Evolutionary conservation across 148 eudicot species (phyloP).

Genomic region (Rhododendron griersonianum): DNA sequence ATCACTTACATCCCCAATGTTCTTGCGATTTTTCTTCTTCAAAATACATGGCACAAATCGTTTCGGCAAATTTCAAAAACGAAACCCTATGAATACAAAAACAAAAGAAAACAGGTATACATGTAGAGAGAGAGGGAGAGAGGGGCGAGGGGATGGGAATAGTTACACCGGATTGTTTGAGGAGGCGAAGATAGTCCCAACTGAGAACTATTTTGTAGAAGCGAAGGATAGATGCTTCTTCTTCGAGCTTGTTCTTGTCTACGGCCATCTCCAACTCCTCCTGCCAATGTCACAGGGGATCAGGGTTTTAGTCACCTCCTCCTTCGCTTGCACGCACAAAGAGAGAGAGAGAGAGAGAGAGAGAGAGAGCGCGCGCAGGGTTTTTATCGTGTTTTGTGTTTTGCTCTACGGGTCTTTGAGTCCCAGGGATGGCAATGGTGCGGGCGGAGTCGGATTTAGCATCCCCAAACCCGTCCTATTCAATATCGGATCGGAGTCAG

Average conservation of each 20-base stretch:
- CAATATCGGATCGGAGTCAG: too few relatives aligned
- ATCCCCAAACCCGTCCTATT: too few relatives aligned
- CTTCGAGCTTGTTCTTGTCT: not conserved
- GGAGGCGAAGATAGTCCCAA: slow-evolving; percentile 76
- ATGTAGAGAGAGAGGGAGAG: not conserved
- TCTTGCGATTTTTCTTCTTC: slow-evolving; percentile 34
- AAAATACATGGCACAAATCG: not conserved
- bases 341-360: not conserved
- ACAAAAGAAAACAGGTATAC: not conserved
- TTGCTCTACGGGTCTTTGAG: too few relatives aligned
- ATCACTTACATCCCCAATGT: slow-evolving; percentile 19
- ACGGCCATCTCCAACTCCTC: not conserved
- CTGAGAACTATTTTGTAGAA: slow-evolving; percentile 81
- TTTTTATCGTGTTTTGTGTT: too few relatives aligned
- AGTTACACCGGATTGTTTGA: slow-evolving; percentile 39
- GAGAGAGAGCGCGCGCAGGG: not conserved
- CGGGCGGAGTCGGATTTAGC: too few relatives aligned
- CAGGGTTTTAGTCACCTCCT: not conserved
- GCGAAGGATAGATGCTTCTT: slow-evolving; percentile 22
- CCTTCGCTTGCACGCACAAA: not conserved
- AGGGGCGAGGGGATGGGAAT: not conserved
- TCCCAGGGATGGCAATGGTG: too few relatives aligned
- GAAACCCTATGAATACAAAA: not conserved
- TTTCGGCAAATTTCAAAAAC: not conserved
- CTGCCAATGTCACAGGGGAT: not conserved